These are phyloP conservation scores for Hyphodiscus hymeniophilus DNA, from an alignment of 495 filamentous ascomycete genomes.

Conservation along the genomic window DNA sequence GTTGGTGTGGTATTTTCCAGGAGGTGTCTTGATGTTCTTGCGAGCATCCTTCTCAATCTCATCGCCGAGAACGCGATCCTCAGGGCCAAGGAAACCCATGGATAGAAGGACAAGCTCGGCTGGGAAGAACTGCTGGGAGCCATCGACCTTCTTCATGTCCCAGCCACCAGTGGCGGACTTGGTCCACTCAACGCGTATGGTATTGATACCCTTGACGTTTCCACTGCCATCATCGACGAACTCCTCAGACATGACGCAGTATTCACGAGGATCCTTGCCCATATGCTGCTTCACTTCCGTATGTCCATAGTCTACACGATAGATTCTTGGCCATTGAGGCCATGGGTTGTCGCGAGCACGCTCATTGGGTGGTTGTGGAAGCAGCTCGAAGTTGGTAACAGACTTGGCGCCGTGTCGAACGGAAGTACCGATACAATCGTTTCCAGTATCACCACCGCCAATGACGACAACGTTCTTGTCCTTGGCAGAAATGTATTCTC, in stretches of 20 bases:
- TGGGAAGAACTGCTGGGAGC: slow-evolving; percentile 93
- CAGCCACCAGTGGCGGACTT: slow-evolving; percentile 84
- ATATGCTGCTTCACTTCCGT: slow-evolving; percentile 94
- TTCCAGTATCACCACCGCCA: slow-evolving; percentile 96
- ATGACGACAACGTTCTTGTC: slow-evolving; percentile 97
- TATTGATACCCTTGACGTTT: slow-evolving; percentile 95
- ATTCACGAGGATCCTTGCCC: slow-evolving; percentile 96
- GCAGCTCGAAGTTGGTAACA: slow-evolving; percentile 94
- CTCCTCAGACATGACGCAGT: slow-evolving; percentile 97
- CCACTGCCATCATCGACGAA: slow-evolving; percentile 90
- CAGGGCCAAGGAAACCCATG: slow-evolving; percentile 97
- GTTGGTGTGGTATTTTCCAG: slow-evolving; percentile 85
- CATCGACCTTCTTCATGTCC: slow-evolving; percentile 99
- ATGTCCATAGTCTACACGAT: slow-evolving; percentile 97
- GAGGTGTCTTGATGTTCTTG: slow-evolving; percentile 96
- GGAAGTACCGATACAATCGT: slow-evolving; percentile 98
- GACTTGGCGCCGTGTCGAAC: slow-evolving; percentile 96
- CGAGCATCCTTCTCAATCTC: slow-evolving; percentile 86
- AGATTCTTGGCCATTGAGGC: slow-evolving; percentile 99
- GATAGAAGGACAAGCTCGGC: slow-evolving; percentile 94
- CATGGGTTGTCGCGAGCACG: slow-evolving; percentile 96
- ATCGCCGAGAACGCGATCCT: slow-evolving; percentile 79
- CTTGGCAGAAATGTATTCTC: slow-evolving; percentile 91
- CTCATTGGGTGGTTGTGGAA: slow-evolving; percentile 90
- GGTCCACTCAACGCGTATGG: slow-evolving; percentile 94